A percentile compares a stretch with the other conserved stretches of the same genome.
Evolutionary conservation across 2,329 filamentous ascomycete species (phyloP).

Genomic region (Colletotrichum destructivum): DNA sequence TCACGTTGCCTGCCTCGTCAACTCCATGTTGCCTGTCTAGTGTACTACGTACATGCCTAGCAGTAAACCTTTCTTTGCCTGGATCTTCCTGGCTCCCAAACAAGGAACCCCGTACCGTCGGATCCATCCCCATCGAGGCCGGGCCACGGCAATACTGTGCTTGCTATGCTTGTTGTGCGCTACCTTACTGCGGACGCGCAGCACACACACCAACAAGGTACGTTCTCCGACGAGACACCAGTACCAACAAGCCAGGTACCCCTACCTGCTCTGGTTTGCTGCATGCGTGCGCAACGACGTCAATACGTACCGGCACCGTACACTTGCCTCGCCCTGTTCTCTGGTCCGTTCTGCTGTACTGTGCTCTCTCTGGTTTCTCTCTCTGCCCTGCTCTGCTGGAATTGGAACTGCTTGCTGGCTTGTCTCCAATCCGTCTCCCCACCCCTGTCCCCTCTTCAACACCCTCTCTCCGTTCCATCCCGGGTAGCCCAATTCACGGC

Average conservation of each 20-base stretch:
- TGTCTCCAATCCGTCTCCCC: constrained; percentile 25
- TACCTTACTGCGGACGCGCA: constrained; percentile 3
- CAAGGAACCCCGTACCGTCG: constrained; percentile 25
- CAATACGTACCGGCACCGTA: constrained; percentile 11
- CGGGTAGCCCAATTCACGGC: constrained; percentile 30
- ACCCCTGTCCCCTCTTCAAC: constrained; percentile 30
- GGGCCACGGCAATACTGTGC: constrained; percentile 26
- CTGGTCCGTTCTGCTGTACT: background rate
- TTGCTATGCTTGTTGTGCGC: background rate
- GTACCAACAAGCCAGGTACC: constrained; percentile 22
- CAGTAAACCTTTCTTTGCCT: background rate
- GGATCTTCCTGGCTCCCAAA: constrained; percentile 14
- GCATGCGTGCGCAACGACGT: constrained; percentile 12
- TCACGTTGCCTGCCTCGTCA: constrained; percentile 1
- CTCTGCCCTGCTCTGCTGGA: constrained; percentile 27
- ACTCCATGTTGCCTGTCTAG: background rate
- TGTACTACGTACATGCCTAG: no score
- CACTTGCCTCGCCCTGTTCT: constrained; percentile 8
- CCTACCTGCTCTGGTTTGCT: constrained; percentile 11
- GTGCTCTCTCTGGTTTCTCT: constrained; percentile 10
- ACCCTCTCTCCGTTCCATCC: constrained; percentile 33
- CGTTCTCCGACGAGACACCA: constrained; percentile 15
- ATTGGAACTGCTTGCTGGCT: constrained; percentile 28
- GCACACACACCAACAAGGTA: constrained; percentile 24
- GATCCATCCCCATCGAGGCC: constrained; percentile 30